phyloP scores from a whole-genome alignment of 2,329 filamentous ascomycete species.

The Beauveria bassiana region DNA sequence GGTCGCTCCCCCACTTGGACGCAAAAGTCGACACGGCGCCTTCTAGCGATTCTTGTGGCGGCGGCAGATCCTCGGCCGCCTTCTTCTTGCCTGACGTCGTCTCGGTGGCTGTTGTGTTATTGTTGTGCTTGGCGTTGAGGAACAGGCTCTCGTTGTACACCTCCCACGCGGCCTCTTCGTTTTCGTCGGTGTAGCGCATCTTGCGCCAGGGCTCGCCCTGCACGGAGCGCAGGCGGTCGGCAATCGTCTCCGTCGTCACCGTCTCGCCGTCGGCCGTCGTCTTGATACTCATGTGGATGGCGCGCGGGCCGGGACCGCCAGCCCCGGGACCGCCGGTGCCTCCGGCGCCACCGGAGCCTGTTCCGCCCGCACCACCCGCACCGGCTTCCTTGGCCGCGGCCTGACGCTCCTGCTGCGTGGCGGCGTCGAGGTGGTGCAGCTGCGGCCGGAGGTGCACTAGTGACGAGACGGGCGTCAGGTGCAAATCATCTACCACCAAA shows the following conservation, averaged over 20 bases:
- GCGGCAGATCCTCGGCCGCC: conserved; percentile 10
- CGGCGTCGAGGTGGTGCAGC: conserved; percentile 85
- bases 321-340: conserved; percentile 25
- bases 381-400: conserved; percentile 28
- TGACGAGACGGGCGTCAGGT: conserved; percentile 75
- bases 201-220: conserved; percentile 77
- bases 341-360: conserved; percentile 15
- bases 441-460: conserved; percentile 87
- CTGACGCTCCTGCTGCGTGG: conserved; percentile 59
- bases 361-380: conserved; percentile 22
- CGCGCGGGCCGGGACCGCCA: conserved; percentile 50
- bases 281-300: conserved; percentile 84
- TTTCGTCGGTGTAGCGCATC: conserved; percentile 75
- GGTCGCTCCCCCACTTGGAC: conserved; percentile 35
- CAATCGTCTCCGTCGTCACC: conserved; percentile 62
- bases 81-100: conserved; percentile 13
- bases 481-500: conserved; percentile 59
- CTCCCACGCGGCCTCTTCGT: conserved; percentile 66
- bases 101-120: neutral
- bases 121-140: conserved; percentile 16
- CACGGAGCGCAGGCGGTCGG: conserved; percentile 65
- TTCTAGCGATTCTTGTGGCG: conserved; percentile 20
- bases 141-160: conserved; percentile 67
- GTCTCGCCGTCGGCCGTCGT: conserved; percentile 60
- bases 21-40: conserved; percentile 31